These are phyloP conservation scores for Ogataea pini DNA, from an alignment of 805 yeast species.

Conservation along the genomic window DNA sequence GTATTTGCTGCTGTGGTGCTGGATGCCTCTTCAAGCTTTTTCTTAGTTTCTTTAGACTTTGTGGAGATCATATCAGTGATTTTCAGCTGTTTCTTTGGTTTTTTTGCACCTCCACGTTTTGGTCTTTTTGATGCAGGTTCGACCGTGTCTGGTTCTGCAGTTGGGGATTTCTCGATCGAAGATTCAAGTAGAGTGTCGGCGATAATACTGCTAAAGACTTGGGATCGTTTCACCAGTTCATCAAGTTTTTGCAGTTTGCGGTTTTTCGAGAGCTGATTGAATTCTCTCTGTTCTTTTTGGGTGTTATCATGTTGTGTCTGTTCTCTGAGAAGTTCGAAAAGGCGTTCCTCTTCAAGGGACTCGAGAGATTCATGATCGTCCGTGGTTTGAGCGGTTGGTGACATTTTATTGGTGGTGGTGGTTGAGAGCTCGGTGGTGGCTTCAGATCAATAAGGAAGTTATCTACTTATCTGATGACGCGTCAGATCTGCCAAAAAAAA, in stretches of 20 bases:
- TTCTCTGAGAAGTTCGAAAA: conserved; percentile 25
- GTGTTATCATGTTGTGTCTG: conserved; percentile 13
- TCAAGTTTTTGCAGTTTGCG: conserved; percentile 66
- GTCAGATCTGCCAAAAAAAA: too few species aligned
- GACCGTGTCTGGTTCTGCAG: conserved; percentile 16
- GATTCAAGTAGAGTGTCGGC: conserved; percentile 71
- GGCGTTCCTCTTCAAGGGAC: conserved; percentile 28
- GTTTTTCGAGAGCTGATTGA: conserved; percentile 49
- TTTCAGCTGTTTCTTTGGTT: conserved; percentile 18
- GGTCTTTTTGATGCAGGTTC: conserved; percentile 29
- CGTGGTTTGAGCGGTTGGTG: neutral
- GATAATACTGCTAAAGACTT: conserved; percentile 82
- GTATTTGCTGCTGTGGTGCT: conserved; percentile 10
- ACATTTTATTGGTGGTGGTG: neutral
- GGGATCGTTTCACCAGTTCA: conserved; percentile 81
- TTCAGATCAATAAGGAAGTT: too few species aligned
- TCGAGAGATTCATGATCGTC: too few species aligned
- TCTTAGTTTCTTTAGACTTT: conserved; percentile 26
- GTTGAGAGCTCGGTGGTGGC: too few species aligned
- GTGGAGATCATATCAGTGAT: conserved; percentile 17
- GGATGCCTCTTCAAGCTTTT: conserved; percentile 21
- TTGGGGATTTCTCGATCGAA: conserved; percentile 34
- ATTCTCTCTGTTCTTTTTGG: conserved; percentile 39
- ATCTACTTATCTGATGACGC: too few species aligned
- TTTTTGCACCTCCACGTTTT: conserved; percentile 22